Conservation (phyloP, 2,329 filamentous ascomycete species). For the Paradendryphiella salina region DNA sequence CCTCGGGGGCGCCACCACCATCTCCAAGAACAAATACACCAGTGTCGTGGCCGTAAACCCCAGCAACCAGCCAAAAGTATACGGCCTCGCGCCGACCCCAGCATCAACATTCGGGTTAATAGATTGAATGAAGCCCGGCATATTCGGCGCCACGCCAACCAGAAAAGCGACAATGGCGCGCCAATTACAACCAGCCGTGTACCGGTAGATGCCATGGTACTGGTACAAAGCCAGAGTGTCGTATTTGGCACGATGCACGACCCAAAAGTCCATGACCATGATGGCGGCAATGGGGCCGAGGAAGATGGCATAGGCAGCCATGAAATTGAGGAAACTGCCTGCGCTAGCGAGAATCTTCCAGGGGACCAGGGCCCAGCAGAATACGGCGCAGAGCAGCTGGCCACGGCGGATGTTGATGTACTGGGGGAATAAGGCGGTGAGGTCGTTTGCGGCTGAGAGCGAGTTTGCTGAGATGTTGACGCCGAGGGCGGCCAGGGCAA, state of each 20-base stretch:
- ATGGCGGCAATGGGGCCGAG: conserved; percentile 66
- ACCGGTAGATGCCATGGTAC: conserved; percentile 55
- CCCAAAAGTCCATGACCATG: conserved; percentile 64
- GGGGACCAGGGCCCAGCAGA: conserved; percentile 52
- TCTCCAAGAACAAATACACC: conserved; percentile 59
- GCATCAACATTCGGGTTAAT: conserved; percentile 49
- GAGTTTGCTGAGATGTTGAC: conserved; percentile 59
- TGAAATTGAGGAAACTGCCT: conserved; percentile 58
- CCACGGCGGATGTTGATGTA: conserved; percentile 59
- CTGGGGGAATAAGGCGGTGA: conserved; percentile 57
- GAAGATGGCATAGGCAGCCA: conserved; percentile 68
- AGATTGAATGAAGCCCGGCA: conserved; percentile 58
- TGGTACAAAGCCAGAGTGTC: conserved; percentile 59
- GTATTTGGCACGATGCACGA: conserved; percentile 56
- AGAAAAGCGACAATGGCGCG: conserved; percentile 61
- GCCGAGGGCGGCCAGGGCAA: conserved; percentile 56
- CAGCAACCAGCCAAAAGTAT: conserved; percentile 68
- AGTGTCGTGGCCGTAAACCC: conserved; percentile 61
- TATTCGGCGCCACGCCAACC: conserved; percentile 59
- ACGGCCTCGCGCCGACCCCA: conserved; percentile 58
- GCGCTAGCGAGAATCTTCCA: conserved; percentile 54
- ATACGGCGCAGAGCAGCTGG: conserved; percentile 51
- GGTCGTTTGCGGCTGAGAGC: conserved; percentile 58
- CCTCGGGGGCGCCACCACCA: conserved; percentile 52
- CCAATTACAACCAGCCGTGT: conserved; percentile 61